Conservation (phyloP, 805 yeast species). For the Saccharomycopsis sp. region DNA sequence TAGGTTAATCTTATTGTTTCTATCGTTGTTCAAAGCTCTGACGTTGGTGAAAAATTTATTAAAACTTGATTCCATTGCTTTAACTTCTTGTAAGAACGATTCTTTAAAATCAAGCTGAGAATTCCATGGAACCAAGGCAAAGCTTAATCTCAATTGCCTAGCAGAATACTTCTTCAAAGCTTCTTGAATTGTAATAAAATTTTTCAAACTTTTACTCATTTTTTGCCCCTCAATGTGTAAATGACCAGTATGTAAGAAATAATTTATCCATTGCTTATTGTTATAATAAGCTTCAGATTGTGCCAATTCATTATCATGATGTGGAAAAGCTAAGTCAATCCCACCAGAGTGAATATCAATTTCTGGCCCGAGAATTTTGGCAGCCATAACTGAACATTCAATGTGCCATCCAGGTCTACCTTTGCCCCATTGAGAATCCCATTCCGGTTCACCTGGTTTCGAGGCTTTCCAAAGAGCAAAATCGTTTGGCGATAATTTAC, state of each 20-base stretch:
- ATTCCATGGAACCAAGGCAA: slow-evolving; percentile 91
- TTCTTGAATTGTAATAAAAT: slow-evolving; percentile 90
- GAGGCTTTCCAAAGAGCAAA: slow-evolving; percentile 97
- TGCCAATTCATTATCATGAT: slow-evolving; percentile 97
- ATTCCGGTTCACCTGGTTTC: slow-evolving; percentile 94
- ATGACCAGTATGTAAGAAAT: slow-evolving; percentile 95
- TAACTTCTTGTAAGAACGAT: slow-evolving; percentile 67
- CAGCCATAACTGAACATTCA: slow-evolving; percentile 98
- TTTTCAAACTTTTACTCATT: slow-evolving; percentile 92
- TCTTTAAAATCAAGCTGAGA: slow-evolving; percentile 89
- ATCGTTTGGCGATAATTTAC: slow-evolving; percentile 72
- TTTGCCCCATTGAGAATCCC: slow-evolving; percentile 94
- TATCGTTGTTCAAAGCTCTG: slow-evolving; percentile 72
- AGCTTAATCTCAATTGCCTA: slow-evolving; percentile 84
- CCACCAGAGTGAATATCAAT: slow-evolving; percentile 98
- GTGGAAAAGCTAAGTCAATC: slow-evolving; percentile 95
- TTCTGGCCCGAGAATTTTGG: slow-evolving; percentile 71
- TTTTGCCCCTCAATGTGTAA: slow-evolving; percentile 97
- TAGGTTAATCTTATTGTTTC: slow-evolving; percentile 38
- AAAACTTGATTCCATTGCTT: slow-evolving; percentile 63
- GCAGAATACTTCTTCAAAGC: slow-evolving; percentile 66
- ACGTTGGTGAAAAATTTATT: slow-evolving; percentile 81
- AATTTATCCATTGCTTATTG: slow-evolving; percentile 92
- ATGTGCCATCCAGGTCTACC: slow-evolving; percentile 99
- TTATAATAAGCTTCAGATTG: slow-evolving; percentile 92